These are phyloP conservation scores for Setaria italica DNA, from an alignment of 202 grass and related monocot genomes.

Conservation along the genomic window DNA sequence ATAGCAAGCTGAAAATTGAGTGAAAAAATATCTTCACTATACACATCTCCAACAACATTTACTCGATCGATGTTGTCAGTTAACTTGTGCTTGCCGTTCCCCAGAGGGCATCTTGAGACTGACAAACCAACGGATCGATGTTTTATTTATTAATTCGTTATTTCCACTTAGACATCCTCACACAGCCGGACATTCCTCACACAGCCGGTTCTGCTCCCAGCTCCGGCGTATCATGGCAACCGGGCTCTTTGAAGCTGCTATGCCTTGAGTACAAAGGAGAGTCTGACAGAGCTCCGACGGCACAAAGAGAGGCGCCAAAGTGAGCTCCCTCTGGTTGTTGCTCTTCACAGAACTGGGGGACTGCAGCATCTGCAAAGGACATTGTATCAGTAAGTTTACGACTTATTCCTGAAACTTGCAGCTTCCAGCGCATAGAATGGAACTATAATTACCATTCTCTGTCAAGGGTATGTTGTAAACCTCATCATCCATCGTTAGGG, in stretches of 20 bases:
- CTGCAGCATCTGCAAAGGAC: constrained; percentile 35
- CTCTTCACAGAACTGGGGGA: background rate
- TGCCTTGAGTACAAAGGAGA: constrained; percentile 27
- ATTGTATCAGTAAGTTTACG: background rate
- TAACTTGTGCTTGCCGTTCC: too few relatives aligned
- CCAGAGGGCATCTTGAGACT: too few relatives aligned
- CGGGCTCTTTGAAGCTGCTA: constrained; percentile 24
- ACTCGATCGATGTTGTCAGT: too few relatives aligned
- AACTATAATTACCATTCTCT: constrained; percentile 27
- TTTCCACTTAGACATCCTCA: constrained; percentile 6
- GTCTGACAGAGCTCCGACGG: constrained; percentile 5
- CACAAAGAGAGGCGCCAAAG: background rate
- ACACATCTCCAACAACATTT: too few relatives aligned
- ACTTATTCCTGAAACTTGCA: background rate
- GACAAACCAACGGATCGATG: background rate
- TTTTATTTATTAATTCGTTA: background rate
- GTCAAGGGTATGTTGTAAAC: constrained; percentile 20
- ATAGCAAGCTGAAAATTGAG: too few relatives aligned
- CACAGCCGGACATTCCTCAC: constrained; percentile 1
- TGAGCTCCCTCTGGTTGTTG: background rate
- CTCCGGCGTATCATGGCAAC: background rate
- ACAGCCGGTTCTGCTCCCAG: constrained; percentile 23
- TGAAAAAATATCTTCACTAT: too few relatives aligned
- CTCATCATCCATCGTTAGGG: background rate
- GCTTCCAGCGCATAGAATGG: background rate